Base-by-base conservation (phyloP, 2,329 filamentous ascomycete species). In the Fusarium temperatum region DNA sequence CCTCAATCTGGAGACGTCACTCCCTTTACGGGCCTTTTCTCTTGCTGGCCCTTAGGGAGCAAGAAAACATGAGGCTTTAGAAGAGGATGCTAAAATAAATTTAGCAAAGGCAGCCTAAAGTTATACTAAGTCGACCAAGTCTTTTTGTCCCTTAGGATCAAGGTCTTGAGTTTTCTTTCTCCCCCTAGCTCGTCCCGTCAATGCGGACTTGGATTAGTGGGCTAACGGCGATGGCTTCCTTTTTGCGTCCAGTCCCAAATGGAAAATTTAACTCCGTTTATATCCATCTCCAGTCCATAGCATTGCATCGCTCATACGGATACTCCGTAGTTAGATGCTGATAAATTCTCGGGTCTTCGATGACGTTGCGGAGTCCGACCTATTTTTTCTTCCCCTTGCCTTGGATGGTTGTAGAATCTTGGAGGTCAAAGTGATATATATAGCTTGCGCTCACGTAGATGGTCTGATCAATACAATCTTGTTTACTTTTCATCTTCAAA, bases 221-320 rank as follows among this genome's bases (percentile, higher is more conserved):
- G 44, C 54, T 59, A 48, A 48, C 70, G 71, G 71, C 63, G 63
- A 58, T 75, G 39, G 64, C 68, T 74, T 75, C 72, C 72, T 53
- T 26, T 72, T 66, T 35, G 30, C 51, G 36, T 28, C 13, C 35
- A 47, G 36, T 28, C 28, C 36, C 62, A 39, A 12, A 26, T 39
- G 10, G 22, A 44, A 41, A 30, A 1, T n/a, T 63, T 70, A 70
- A 66, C 39, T 70, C 67, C 67, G 67, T 24, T 30, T 70, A 70
- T 70, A 20, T 59, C 67, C 66, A 65, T 50, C 17, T 26, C 48
- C 50, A 66, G 50, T 63, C 36, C 35, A 55, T n/a, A 22, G 28
- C 48, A 61, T 42, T 61, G 36, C 41, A 36, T 59, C 32, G 15
- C 8, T 36, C 8, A 36, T 36, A n/a, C n/a, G n/a, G n/a, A n/a